A percentile compares a stretch with the other conserved stretches of the same genome.
Conservation (phyloP, 2,329 filamentous ascomycete species). For the Kalaharituber pfeilii region DNA sequence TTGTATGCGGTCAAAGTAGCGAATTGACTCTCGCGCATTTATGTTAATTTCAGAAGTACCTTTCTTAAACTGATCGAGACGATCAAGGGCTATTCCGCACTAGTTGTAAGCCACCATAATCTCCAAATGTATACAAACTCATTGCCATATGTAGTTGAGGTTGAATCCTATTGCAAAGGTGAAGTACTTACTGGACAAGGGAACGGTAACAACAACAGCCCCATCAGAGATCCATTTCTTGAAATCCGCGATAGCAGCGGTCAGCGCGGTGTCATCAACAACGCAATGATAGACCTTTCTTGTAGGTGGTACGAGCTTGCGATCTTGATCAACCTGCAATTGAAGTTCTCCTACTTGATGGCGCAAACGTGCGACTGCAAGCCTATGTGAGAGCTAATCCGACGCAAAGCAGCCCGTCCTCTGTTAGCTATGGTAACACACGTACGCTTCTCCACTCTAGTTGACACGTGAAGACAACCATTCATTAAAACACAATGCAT, state of each 20-base stretch:
- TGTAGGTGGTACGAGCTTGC: slow-evolving; percentile 17
- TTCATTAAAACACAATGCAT: not conserved
- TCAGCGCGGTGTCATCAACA: slow-evolving; percentile 36
- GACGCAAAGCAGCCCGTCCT: too few relatives aligned
- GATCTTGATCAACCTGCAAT: slow-evolving; percentile 21
- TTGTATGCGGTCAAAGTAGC: slow-evolving; percentile 35
- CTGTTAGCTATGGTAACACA: not conserved
- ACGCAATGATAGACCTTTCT: slow-evolving; percentile 36
- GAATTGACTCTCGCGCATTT: slow-evolving; percentile 35
- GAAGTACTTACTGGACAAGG: slow-evolving; percentile 33
- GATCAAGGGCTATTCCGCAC: slow-evolving; percentile 19
- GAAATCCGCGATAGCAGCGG: slow-evolving; percentile 36
- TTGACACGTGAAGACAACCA: too few relatives aligned
- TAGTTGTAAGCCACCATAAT: not conserved
- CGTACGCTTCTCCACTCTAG: too few relatives aligned
- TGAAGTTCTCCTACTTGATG: slow-evolving; percentile 4
- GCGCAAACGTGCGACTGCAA: not conserved
- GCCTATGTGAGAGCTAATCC: not conserved
- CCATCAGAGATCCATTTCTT: slow-evolving; percentile 36
- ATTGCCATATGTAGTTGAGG: too few relatives aligned
- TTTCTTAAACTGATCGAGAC: slow-evolving; percentile 23
- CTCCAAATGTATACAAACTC: not conserved
- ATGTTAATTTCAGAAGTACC: slow-evolving; percentile 27
- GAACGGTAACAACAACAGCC: slow-evolving; percentile 34
- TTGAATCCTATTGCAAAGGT: not conserved